Conservation (phyloP, 441 rosid genomes). For the California macrophylla region DNA sequence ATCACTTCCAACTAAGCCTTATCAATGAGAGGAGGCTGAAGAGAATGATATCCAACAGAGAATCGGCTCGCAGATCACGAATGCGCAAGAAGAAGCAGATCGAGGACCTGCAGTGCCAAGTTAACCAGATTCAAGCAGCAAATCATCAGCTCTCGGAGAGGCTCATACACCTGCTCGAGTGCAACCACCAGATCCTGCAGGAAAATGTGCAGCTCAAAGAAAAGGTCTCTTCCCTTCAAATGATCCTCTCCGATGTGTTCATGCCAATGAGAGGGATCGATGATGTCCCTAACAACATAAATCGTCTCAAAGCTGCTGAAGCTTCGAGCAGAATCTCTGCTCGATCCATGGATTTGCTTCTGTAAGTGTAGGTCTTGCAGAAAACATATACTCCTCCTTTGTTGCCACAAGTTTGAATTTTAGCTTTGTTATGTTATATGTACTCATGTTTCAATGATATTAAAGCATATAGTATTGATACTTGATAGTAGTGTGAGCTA, state of each 20-base stretch:
- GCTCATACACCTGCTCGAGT: conserved; percentile 52
- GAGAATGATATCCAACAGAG: conserved; percentile 67
- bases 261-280: conserved; percentile 32
- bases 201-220: conserved; percentile 67
- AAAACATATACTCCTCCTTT: no score
- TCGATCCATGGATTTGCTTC: conserved; percentile 2
- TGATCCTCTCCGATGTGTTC: conserved; percentile 39
- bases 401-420: neutral
- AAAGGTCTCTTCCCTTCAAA: conserved; percentile 51
- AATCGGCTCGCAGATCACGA: conserved; percentile 66
- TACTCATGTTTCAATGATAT: neutral
- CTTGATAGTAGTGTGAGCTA: no score
- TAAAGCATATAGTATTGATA: no score
- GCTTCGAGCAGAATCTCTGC: conserved; percentile 17
- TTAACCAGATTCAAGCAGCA: conserved; percentile 43
- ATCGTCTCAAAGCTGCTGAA: conserved; percentile 22
- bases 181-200: conserved; percentile 52
- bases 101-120: conserved; percentile 59
- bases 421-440: neutral
- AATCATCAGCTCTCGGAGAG: conserved; percentile 60
- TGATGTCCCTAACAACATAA: conserved; percentile 15
- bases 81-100: conserved; percentile 67
- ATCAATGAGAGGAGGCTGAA: conserved; percentile 42
- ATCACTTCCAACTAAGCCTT: conserved; percentile 16
- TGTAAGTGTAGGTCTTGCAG: neutral